A percentile compares a stretch with the other conserved stretches of the same genome.
These are phyloP conservation scores for Datura wrightii DNA, from an alignment of 257 asterid genomes.

Conservation along the genomic window DNA sequence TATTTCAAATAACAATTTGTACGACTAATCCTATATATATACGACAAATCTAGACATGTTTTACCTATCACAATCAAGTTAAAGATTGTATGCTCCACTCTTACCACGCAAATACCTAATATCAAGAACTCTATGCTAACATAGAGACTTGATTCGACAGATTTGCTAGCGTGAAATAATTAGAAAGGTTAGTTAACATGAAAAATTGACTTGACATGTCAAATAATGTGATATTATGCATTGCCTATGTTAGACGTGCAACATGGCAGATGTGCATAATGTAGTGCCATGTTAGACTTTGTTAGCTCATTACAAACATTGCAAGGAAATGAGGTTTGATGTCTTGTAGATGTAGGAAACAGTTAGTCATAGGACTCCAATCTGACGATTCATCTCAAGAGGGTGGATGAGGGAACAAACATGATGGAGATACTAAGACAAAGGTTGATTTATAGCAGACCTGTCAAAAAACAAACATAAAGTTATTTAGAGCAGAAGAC, in stretches of 20 bases:
- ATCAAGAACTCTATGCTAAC: background rate
- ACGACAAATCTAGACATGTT: background rate
- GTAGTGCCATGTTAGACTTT: background rate
- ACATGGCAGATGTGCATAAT: background rate
- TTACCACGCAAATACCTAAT: background rate
- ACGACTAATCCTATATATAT: background rate
- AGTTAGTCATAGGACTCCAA: background rate
- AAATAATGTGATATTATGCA: background rate
- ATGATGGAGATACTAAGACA: background rate
- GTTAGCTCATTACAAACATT: background rate
- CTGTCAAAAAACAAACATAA: background rate
- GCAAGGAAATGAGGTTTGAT: background rate
- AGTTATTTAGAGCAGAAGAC: background rate
- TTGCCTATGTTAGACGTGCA: background rate
- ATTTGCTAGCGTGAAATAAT: background rate
- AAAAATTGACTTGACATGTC: constrained; percentile 3
- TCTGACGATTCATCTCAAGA: constrained; percentile 23
- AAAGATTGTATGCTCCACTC: background rate
- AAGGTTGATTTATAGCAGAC: background rate
- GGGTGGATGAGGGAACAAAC: background rate
- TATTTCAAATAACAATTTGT: background rate
- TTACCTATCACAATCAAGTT: background rate
- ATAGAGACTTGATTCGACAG: background rate
- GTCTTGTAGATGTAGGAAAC: background rate
- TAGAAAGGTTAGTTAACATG: background rate